Conservation (phyloP, 768 basidiomycete species). For the Boletus sensibilis region DNA sequence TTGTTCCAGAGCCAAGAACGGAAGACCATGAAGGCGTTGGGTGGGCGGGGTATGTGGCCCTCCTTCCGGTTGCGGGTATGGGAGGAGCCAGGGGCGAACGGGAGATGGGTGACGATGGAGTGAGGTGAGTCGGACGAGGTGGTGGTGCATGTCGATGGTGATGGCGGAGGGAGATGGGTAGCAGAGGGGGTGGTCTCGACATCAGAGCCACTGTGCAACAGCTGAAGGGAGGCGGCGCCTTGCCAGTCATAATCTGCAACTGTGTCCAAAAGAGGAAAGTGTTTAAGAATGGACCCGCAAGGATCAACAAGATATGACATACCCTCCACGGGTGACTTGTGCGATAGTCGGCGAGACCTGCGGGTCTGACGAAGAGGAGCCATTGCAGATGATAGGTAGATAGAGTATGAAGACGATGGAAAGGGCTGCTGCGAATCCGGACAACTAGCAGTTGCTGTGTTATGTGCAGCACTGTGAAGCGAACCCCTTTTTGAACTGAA, state of each 20-base stretch:
- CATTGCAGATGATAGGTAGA: conserved; percentile 24
- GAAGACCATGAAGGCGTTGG: conserved; percentile 86
- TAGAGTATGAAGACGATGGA: background rate
- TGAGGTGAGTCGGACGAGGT: conserved; percentile 18
- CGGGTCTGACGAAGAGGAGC: conserved; percentile 35
- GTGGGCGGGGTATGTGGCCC: conserved; percentile 69
- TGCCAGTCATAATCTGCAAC: conserved; percentile 31
- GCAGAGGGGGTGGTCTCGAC: conserved; percentile 4
- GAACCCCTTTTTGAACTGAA: conserved; percentile 32
- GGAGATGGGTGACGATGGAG: conserved; percentile 25
- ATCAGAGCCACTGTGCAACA: conserved; percentile 22
- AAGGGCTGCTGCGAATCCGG: background rate
- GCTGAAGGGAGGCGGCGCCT: conserved; percentile 19
- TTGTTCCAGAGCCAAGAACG: conserved; percentile 65
- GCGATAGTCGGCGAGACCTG: conserved; percentile 46
- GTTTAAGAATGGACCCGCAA: conserved; percentile 31
- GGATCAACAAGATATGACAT: conserved; percentile 20
- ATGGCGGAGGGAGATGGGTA: conserved; percentile 12
- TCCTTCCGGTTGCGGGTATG: conserved; percentile 41
- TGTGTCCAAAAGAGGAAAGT: conserved; percentile 36
- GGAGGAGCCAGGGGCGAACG: conserved; percentile 35
- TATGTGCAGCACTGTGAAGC: conserved; percentile 7
- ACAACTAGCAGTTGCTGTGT: conserved; percentile 9
- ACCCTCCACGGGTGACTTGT: conserved; percentile 37
- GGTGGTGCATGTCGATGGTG: conserved; percentile 19